phyloP scores from a whole-genome alignment of 169 alveolate genomes.

The Perkinsus marinus region DNA sequence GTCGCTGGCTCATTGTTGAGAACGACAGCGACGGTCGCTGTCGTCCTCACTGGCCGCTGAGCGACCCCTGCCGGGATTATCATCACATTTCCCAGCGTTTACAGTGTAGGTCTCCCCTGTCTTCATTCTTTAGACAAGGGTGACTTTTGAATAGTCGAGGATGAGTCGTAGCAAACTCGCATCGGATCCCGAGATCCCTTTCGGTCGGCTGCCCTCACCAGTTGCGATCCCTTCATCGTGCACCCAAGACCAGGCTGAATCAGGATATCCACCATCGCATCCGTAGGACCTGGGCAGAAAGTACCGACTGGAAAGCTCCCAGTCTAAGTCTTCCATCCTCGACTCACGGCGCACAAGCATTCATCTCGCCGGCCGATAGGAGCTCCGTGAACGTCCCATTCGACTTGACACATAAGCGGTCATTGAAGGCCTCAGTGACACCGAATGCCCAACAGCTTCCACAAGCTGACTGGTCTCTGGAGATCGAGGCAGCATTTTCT shows the following conservation, averaged over 20 bases:
- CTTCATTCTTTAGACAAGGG: too few species aligned
- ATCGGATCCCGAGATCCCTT: too few species aligned
- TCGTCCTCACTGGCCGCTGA: too few species aligned
- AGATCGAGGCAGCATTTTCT: conserved; percentile 11
- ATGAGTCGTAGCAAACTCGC: too few species aligned
- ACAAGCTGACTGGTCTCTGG: conserved; percentile 56
- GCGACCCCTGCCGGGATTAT: too few species aligned
- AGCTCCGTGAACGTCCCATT: conserved; percentile 8
- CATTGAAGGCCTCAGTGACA: conserved; percentile 60
- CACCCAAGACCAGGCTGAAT: conserved; percentile 37
- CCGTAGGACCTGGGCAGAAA: conserved; percentile 24
- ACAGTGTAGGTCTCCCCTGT: too few species aligned
- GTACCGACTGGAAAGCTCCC: neutral
- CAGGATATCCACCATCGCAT: conserved; percentile 55
- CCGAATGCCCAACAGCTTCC: conserved; percentile 80
- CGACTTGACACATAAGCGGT: conserved; percentile 51
- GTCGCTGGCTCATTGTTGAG: too few species aligned
- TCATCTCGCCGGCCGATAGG: neutral
- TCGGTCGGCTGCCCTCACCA: too few species aligned
- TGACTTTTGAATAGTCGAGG: too few species aligned
- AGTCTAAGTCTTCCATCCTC: neutral
- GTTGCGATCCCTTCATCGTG: neutral
- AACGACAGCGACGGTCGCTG: too few species aligned
- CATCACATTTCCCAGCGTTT: too few species aligned
- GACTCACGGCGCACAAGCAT: neutral